Evolutionary conservation across 2,329 filamentous ascomycete species (phyloP).

Genomic region (Blumeria graminis): DNA sequence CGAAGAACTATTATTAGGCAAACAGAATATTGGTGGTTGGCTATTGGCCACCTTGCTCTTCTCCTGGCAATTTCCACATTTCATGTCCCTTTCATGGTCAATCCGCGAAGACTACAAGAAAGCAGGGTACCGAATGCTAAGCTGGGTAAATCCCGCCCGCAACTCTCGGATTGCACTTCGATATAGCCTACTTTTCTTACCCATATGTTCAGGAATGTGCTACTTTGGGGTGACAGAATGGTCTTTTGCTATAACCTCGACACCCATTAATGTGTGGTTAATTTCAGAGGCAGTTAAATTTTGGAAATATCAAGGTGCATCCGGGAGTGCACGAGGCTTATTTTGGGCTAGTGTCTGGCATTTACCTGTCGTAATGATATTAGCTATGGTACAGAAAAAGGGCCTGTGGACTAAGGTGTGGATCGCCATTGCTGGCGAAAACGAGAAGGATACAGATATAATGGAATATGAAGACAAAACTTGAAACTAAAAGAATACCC

Average conservation of each 20-base stretch:
- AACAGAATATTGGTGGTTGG: constrained; percentile 59
- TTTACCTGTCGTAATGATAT: constrained; percentile 65
- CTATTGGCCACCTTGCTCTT: constrained; percentile 64
- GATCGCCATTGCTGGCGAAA: constrained; percentile 36
- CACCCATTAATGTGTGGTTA: constrained; percentile 70
- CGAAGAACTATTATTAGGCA: constrained; percentile 50
- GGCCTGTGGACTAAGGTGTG: constrained; percentile 73
- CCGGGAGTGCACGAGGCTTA: constrained; percentile 56
- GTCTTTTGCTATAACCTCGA: constrained; percentile 59
- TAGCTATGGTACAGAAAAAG: constrained; percentile 83
- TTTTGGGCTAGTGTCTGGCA: constrained; percentile 99
- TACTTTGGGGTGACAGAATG: constrained; percentile 63
- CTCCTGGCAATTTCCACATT: constrained; percentile 95
- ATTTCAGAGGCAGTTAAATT: constrained; percentile 56
- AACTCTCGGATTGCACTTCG: constrained; percentile 73
- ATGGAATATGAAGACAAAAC: constrained; percentile 32
- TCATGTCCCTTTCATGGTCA: constrained; percentile 76
- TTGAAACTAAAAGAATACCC: background rate
- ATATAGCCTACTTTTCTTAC: constrained; percentile 68
- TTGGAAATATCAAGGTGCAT: constrained; percentile 53
- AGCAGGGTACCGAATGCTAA: constrained; percentile 47
- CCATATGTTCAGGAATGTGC: constrained; percentile 61
- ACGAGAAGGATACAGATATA: constrained; percentile 19
- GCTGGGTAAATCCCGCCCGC: constrained; percentile 64
- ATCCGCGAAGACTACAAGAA: constrained; percentile 75